Evolutionary conservation across 768 basidiomycete species (phyloP), one percentile per base, ranked within the genome.

Genomic region (Tulasnella sp.): DNA sequence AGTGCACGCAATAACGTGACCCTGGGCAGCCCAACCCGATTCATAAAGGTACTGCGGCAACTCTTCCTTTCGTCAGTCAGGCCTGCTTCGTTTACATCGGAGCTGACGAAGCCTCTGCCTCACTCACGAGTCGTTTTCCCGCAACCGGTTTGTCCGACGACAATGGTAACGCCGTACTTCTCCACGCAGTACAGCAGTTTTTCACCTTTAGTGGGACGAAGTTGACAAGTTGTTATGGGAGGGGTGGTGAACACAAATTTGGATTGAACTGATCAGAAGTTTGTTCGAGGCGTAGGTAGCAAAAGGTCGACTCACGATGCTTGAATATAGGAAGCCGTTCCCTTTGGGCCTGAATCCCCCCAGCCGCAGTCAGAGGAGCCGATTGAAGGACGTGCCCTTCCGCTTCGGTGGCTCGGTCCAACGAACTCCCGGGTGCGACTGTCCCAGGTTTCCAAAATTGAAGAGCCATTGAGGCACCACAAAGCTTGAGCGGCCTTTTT

Each of bases 81-180:
- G n/a, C 20, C 13, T 35, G 40, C 39, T 6, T 44, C 37, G 2
- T 39, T 74, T 39, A 16, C 57, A 74, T 26, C 55, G 29, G 40
- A 57, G 57, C 44, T 18, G 77, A 35, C 44, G 40, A 39, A 26
- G 80, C 26, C 78, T 10, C 39, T 40, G 0, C 39, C 37, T 67
- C 40, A 87, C 93, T 83, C 80, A 97, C 96, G 97, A 80, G 97
- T 99, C 9, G 96, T 97, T 85, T 99, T 99, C 70, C 98, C 98
- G 78, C 94, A 98, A 3, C 98, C 98, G 0, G 98, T 99, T 82
- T 98, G 93, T 11, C 93, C 97, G 11, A 97, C 93, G 6, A 99
- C 91, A 73, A 98, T 94, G 2, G 91, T 88, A 11, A 96, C 92
- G 5, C 92, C 92, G 82, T 92, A 88, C 75, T 89, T 90, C 85